Evolutionary conservation across 1,284 basidiomycete genomes (phyloP), one percentile per base, ranked within the genome.

Genomic region (Somion occarium): DNA sequence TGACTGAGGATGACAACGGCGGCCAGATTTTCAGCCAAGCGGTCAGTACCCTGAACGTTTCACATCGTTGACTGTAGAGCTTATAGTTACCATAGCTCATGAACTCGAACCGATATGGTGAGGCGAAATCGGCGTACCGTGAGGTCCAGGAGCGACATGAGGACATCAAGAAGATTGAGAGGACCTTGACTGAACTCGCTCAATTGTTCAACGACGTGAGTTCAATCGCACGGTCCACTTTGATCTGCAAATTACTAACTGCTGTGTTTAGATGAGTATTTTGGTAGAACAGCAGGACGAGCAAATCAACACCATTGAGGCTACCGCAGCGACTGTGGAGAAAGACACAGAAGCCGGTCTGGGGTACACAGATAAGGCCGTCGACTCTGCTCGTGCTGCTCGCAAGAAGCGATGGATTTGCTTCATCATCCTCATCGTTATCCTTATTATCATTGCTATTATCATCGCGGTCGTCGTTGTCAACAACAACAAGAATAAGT

Each of bases 81-180:
- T 51, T 49, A 46, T 12, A 26, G 56, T 52, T 26, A 9, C 22
- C 5, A 7, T 62, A 93, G 91, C 78, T 96, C 58, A 79, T 95
- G 75, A 91, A 85, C 72, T 93, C 92, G 34, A 93, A 91, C 69
- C 86, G 94, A 34, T 92, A 93, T 62, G 93, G 88, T 49, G 89
- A 93, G 62, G 94, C 96, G 26, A 82, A 88, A 53, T 88, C 87
- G 13, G 95, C 95, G 1, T 95, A 96, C 70, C 84, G 88, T 49
- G 96, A 98, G 69, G 96, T 98, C 22, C 95, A 98, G 73, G 91
- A 91, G 65, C 86, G 97, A 53, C 94, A 98, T 65, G 90, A 91
- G 66, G 96, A 99, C 61, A 91, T 99, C 67, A 88, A 92, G 67
- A 88, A 90, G 59, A 98, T 99, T 63, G 95, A 98, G 69, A 80